A percentile compares a stretch with the other conserved stretches of the same genome.
These are phyloP conservation scores for Neopestalotiopsis sp. DNA, from an alignment of 2,329 filamentous ascomycete genomes.

Conservation along the genomic window DNA sequence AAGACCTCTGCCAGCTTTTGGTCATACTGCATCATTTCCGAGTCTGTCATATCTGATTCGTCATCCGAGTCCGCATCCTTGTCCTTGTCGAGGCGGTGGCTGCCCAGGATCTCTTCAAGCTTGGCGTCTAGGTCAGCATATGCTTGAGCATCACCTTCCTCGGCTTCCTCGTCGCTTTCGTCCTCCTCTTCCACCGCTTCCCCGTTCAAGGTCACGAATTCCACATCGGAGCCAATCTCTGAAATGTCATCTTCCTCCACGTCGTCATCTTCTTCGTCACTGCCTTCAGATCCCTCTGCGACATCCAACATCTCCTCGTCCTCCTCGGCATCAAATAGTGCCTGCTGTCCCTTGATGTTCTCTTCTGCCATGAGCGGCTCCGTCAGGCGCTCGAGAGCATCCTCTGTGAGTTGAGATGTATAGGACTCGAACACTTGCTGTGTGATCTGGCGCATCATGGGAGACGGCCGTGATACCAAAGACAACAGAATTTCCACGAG, in stretches of 20 bases:
- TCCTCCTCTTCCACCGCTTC: slow-evolving; percentile 45
- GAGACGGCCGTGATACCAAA: slow-evolving; percentile 84
- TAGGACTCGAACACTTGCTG: slow-evolving; percentile 89
- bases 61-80: slow-evolving; percentile 60
- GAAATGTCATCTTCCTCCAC: slow-evolving; percentile 46
- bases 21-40: slow-evolving; percentile 64
- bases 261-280: slow-evolving; percentile 44
- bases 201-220: slow-evolving; percentile 43
- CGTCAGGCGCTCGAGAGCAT: slow-evolving; percentile 69
- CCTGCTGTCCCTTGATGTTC: slow-evolving; percentile 80
- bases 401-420: slow-evolving; percentile 72
- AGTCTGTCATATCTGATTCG: slow-evolving; percentile 89
- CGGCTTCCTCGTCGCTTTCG: slow-evolving; percentile 47
- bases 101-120: slow-evolving; percentile 78
- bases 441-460: slow-evolving; percentile 83
- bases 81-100: slow-evolving; percentile 67
- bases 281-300: slow-evolving; percentile 45
- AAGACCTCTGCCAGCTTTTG: slow-evolving; percentile 84
- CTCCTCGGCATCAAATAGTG: slow-evolving; percentile 77
- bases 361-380: slow-evolving; percentile 81
- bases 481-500: slow-evolving; percentile 89
- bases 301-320: slow-evolving; percentile 60
- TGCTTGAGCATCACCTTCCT: slow-evolving; percentile 47
- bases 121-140: slow-evolving; percentile 69
- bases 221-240: slow-evolving; percentile 46